Base-by-base conservation (phyloP, 139 green algal genomes). In the Deuterostichococcus epilithicus region DNA sequence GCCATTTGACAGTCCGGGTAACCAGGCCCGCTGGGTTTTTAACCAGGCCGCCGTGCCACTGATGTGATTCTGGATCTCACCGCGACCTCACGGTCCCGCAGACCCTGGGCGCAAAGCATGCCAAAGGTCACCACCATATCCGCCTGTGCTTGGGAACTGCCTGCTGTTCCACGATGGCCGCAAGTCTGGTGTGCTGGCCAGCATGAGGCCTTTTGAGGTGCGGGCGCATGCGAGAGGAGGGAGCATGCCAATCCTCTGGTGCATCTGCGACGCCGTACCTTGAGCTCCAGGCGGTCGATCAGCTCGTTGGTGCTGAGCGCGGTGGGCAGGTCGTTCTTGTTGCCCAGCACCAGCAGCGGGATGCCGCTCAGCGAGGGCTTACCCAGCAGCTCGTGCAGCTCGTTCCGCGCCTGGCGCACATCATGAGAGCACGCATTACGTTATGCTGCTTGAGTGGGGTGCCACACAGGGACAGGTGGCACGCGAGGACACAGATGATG, bases 341-440 rank as follows among this genome's bases (percentile, higher is more conserved):
- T 99, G 34, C 93, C 96, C 79, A 99, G 86, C 75, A 99, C 94
- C 58, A 99, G 88, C 82, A 99, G 73, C 20, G 96, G 96, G 44
- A 98, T 97, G 68, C 87, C 87, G 22, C 84, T 69, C 77, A 95
- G 82, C 0, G 81, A 89, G 15, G 89, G 88, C 74, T 90, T 90
- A 34, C 85, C 76, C 78, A 96, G 81, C 73, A 97, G 80, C 1
- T 81, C 78, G n/a, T 86, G 85, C 63, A 95, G 82, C 67, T 92
- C 88, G 36, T 91, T 63, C 18, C 52, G 52, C 20, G 52, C 52
- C 52, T 63, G 52, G 18, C 3, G 52, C 42, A 52, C 8, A 8
- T 52, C 42, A 52, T 8, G 8, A 52, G 13, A 52, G 42, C 42
- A 23, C 42, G 13, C 8, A 8, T 63, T 13, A 63, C 52, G 28